A percentile compares a stretch with the other conserved stretches of the same genome.
Conservation (phyloP, 78 protist genomes). For the Isochrysis galbana region DNA sequence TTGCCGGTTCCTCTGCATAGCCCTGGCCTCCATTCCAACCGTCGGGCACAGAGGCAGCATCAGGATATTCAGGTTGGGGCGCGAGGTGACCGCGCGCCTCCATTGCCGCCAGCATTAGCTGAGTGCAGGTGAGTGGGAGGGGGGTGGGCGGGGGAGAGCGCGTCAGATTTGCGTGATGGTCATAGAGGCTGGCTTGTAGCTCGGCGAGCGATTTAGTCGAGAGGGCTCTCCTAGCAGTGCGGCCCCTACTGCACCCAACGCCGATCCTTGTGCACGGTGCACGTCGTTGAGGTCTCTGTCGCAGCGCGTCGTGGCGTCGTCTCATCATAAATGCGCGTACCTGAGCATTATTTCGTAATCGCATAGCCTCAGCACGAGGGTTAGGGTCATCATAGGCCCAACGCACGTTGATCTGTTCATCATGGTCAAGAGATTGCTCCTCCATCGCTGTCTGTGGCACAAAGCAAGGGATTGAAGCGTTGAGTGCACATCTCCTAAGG, state of each 20-base stretch:
- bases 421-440: slow-evolving; percentile 33
- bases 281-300: too few species aligned
- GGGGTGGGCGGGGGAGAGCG: too few species aligned
- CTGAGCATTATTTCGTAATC: not conserved
- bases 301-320: not conserved
- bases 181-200: too few species aligned
- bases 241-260: not conserved
- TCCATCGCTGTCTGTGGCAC: slow-evolving; percentile 39
- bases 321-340: not conserved
- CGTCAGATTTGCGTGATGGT: too few species aligned
- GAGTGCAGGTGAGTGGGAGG: too few species aligned
- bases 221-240: too few species aligned
- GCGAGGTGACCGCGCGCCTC: not conserved
- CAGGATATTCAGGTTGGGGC: too few species aligned
- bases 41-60: not conserved
- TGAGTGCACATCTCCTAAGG: too few species aligned
- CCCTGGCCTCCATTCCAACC: not conserved
- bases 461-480: not conserved
- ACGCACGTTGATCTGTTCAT: slow-evolving; percentile 42
- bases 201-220: too few species aligned
- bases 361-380: not conserved
- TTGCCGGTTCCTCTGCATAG: not conserved
- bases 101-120: not conserved
- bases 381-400: slow-evolving; percentile 54
- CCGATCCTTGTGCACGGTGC: not conserved